Conservation (phyloP, 306 rosid species). For the Castanopsis chinensis region DNA sequence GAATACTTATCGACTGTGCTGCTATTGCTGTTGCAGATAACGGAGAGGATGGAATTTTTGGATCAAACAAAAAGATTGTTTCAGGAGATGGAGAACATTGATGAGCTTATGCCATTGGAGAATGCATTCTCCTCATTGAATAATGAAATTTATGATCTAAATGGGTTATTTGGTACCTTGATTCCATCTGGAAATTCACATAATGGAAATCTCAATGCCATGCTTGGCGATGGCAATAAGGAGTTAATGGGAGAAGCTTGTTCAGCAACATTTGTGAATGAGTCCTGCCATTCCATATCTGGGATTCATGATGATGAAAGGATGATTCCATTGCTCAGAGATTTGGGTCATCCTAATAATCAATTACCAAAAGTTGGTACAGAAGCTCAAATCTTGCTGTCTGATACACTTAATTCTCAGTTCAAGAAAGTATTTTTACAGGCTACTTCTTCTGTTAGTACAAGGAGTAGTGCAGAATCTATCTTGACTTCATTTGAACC, state of each 20-base stretch:
- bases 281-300: conserved; percentile 21
- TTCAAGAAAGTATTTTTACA: conserved; percentile 23
- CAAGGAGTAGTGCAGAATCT: conserved; percentile 40
- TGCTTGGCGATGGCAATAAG: conserved; percentile 19
- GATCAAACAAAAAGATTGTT: conserved; percentile 54
- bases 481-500: conserved; percentile 42
- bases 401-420: conserved; percentile 11
- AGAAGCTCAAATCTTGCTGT: conserved; percentile 21
- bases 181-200: conserved; percentile 42
- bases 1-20: conserved; percentile 9
- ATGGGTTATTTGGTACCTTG: conserved; percentile 50
- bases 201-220: conserved; percentile 28
- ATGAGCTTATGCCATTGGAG: conserved; percentile 12
- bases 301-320: conserved; percentile 18
- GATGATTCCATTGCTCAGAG: conserved; percentile 12
- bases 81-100: conserved; percentile 30
- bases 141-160: conserved; percentile 36
- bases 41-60: conserved; percentile 46
- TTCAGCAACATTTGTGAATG: conserved; percentile 21
- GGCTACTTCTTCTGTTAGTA: conserved; percentile 28
- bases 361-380: conserved; percentile 13
- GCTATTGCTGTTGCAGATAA: conserved; percentile 46
- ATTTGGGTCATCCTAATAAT: conserved; percentile 24
- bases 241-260: conserved; percentile 26
- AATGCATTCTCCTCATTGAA: conserved; percentile 31